Evolutionary conservation across 163 green algal species (phyloP).

Genomic region (Chloromonas sp.): DNA sequence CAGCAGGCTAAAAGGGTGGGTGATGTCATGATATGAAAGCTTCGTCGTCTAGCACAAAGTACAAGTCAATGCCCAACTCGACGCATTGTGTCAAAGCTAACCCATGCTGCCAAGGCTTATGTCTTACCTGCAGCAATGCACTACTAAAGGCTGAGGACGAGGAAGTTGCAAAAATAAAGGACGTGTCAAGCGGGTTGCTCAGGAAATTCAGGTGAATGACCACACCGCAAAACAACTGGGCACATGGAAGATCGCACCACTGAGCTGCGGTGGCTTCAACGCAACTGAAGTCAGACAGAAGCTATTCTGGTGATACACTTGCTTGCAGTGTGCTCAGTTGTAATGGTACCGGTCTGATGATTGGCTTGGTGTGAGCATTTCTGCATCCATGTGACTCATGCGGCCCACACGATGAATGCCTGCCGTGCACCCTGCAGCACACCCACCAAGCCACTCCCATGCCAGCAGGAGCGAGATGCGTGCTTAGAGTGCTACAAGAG

Average conservation of each 20-base stretch:
- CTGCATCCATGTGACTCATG: too few species aligned
- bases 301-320: not conserved
- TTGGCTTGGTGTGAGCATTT: not conserved
- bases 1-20: not conserved
- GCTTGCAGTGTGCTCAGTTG: not conserved
- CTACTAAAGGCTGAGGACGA: conserved; percentile 3
- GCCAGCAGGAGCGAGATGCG: too few species aligned
- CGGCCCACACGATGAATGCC: too few species aligned
- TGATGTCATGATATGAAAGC: too few species aligned
- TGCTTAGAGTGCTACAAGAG: too few species aligned
- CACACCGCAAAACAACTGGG: too few species aligned
- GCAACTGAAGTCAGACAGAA: not conserved
- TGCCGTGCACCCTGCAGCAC: too few species aligned
- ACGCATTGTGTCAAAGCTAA: not conserved
- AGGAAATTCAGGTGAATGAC: not conserved
- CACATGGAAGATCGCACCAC: too few species aligned
- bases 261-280: not conserved
- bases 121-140: conserved; percentile 1
- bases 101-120: not conserved
- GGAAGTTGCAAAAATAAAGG: not conserved
- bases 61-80: too few species aligned
- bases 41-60: too few species aligned
- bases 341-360: not conserved
- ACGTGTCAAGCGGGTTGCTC: not conserved
- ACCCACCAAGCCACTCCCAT: too few species aligned